Percentiles rank a stretch among this genome's conserved stretches.
These are phyloP conservation scores for Odonthalia washingtoniensis DNA, from an alignment of 31 red algal species.

Conservation along the genomic window DNA sequence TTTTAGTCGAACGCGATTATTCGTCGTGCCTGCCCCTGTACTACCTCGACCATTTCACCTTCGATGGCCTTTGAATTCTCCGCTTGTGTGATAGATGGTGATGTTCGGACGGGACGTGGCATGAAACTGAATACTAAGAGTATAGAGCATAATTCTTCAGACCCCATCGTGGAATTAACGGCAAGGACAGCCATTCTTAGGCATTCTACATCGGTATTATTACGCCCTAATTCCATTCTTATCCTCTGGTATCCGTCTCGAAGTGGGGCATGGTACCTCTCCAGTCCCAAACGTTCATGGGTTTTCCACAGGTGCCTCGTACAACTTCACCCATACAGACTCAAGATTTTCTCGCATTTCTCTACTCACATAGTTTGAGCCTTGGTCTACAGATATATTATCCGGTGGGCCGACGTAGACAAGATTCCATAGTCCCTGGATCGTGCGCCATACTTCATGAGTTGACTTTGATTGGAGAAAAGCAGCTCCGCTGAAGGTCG, in stretches of 20 bases:
- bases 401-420: constrained; percentile 32
- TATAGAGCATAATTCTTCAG: too few relatives aligned
- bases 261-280: constrained; percentile 27
- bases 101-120: too few relatives aligned
- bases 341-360: background rate
- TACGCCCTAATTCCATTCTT: background rate
- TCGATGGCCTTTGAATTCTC: too few relatives aligned
- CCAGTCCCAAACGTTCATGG: constrained; percentile 22
- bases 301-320: constrained; percentile 4
- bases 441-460: background rate
- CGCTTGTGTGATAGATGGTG: too few relatives aligned
- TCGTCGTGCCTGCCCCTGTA: too few relatives aligned
- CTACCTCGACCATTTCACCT: too few relatives aligned
- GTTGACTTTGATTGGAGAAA: constrained; percentile 2
- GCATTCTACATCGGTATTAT: constrained; percentile 8
- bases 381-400: constrained; percentile 25
- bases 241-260: background rate
- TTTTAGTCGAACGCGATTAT: too few relatives aligned
- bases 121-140: too few relatives aligned
- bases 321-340: background rate
- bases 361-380: background rate
- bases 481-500: constrained; percentile 3
- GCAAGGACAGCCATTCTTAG: too few relatives aligned
- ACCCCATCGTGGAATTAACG: too few relatives aligned
- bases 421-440: constrained; percentile 11